phyloP scores from a whole-genome alignment of 257 asterid genomes.

The Asclepias syriaca region DNA sequence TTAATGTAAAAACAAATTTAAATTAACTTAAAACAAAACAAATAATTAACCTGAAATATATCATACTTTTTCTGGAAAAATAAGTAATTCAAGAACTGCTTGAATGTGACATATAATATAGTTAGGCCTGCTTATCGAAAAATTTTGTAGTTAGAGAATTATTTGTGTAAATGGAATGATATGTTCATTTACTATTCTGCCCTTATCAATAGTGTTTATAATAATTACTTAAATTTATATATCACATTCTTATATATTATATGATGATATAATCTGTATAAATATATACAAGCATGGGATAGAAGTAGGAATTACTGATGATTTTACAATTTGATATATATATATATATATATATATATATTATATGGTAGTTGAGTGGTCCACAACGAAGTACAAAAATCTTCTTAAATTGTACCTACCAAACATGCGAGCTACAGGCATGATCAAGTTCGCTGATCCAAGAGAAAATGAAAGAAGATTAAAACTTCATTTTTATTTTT shows the following conservation, averaged over 20 bases:
- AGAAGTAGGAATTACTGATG: not conserved
- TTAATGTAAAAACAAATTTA: not conserved
- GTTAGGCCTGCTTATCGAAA: not conserved
- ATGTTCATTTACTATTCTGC: not conserved
- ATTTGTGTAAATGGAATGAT: not conserved
- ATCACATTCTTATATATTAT: no score
- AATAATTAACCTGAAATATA: not conserved
- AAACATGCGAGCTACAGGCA: conserved; percentile 2
- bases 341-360: no score
- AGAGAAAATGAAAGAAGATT: not conserved
- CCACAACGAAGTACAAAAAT: not conserved
- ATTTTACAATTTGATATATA: not conserved
- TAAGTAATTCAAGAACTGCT: not conserved
- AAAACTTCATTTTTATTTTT: not conserved
- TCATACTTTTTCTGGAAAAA: not conserved
- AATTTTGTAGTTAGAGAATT: not conserved
- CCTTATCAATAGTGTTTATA: not conserved
- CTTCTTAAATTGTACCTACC: not conserved
- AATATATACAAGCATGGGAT: not conserved
- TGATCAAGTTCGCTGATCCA: not conserved
- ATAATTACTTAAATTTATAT: no score
- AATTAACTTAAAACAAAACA: not conserved
- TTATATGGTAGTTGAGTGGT: conserved; percentile 4
- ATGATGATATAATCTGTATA: not conserved
- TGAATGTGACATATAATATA: not conserved